These are phyloP conservation scores for Sclerotinia nivalis DNA, from an alignment of 2,329 filamentous ascomycete genomes.

Conservation along the genomic window DNA sequence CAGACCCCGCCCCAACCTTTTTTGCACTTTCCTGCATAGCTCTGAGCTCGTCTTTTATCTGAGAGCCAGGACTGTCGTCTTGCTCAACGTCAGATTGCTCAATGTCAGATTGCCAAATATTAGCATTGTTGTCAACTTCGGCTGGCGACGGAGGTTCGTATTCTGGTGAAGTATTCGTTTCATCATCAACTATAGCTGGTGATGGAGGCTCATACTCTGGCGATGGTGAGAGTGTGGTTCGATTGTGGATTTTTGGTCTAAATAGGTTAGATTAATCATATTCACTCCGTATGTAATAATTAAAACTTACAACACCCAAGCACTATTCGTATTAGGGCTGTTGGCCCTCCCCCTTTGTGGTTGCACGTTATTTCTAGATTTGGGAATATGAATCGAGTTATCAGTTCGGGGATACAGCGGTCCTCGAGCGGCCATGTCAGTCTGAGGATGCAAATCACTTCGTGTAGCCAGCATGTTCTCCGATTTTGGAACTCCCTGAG, in stretches of 20 bases:
- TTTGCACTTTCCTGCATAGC: slow-evolving; percentile 19
- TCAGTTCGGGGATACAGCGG: neutral
- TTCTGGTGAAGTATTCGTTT: slow-evolving; percentile 15
- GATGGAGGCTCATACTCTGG: slow-evolving; percentile 24
- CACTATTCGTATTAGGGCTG: neutral
- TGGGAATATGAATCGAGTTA: neutral
- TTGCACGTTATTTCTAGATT: neutral
- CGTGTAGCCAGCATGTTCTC: neutral
- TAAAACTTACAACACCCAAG: neutral
- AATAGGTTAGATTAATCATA: neutral
- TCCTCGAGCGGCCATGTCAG: neutral
- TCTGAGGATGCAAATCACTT: neutral
- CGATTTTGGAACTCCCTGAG: neutral
- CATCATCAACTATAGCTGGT: neutral
- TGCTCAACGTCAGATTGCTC: slow-evolving; percentile 8
- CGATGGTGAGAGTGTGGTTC: slow-evolving; percentile 9
- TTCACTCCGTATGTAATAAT: neutral
- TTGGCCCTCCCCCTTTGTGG: neutral
- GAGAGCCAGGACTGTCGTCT: slow-evolving; percentile 25
- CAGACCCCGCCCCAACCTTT: neutral
- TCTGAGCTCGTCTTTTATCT: slow-evolving; percentile 26
- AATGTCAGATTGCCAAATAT: slow-evolving; percentile 12
- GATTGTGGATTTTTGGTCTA: neutral
- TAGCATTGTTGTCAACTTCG: neutral
- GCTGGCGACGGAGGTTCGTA: slow-evolving; percentile 26